phyloP scores from a whole-genome alignment of 805 yeast genomes.

The Hemisphaericaspora nanyangensis region DNA sequence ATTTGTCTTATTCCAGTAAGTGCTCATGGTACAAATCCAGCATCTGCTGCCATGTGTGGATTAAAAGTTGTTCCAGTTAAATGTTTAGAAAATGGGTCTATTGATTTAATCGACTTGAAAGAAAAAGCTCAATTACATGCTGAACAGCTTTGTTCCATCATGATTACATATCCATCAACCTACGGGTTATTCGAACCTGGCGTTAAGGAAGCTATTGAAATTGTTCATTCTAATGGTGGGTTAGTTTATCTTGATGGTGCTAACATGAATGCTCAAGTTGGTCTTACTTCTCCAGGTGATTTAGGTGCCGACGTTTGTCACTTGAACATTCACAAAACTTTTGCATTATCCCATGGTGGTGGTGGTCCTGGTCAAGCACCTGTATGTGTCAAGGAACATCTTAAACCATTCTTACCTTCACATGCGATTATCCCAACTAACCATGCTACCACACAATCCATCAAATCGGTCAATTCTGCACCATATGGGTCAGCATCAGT shows the following conservation, averaged over 20 bases:
- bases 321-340: slow-evolving; percentile 93
- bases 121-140: slow-evolving; percentile 68
- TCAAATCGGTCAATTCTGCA: slow-evolving; percentile 82
- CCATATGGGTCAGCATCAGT: slow-evolving; percentile 96
- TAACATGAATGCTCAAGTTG: slow-evolving; percentile 98
- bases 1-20: slow-evolving; percentile 93
- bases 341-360: slow-evolving; percentile 98
- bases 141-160: slow-evolving; percentile 76
- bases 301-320: slow-evolving; percentile 98
- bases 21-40: slow-evolving; percentile 99
- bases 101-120: slow-evolving; percentile 73
- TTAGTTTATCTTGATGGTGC: slow-evolving; percentile 98
- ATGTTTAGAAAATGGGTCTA: slow-evolving; percentile 80
- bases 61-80: slow-evolving; percentile 89
- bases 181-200: slow-evolving; percentile 96
- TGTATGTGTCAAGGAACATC: slow-evolving; percentile 83
- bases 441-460: slow-evolving; percentile 44
- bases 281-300: slow-evolving; percentile 95
- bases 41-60: slow-evolving; percentile 97
- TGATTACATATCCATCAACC: slow-evolving; percentile 98
- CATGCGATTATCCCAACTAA: slow-evolving; percentile 63
- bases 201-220: slow-evolving; percentile 77
- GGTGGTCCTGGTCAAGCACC: slow-evolving; percentile 99
- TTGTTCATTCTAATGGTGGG: slow-evolving; percentile 83
- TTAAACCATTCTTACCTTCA: slow-evolving; percentile 76